A percentile compares a stretch with the other conserved stretches of the same genome.
These are phyloP conservation scores for Nicotiana otophora DNA, from an alignment of 257 asterid genomes.

Conservation along the genomic window DNA sequence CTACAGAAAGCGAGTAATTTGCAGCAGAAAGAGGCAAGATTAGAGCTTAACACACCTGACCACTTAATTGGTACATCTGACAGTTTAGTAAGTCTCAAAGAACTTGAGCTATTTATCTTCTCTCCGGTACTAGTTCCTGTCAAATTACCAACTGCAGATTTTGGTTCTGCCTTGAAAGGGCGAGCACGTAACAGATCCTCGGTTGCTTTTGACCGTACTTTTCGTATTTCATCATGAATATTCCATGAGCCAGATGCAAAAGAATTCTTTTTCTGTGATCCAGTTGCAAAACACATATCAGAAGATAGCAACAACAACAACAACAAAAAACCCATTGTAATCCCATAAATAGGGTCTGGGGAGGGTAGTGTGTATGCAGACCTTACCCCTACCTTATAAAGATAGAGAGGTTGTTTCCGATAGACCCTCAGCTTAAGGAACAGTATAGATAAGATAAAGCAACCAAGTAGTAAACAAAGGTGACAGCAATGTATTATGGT, in stretches of 20 bases:
- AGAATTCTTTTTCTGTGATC: conserved; percentile 52
- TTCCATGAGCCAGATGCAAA: conserved; percentile 80
- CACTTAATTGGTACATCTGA: conserved; percentile 31
- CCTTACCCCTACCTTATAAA: too few relatives aligned
- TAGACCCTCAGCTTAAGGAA: too few relatives aligned
- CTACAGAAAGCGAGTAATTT: not conserved
- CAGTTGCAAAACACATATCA: conserved; percentile 16
- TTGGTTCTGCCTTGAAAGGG: conserved; percentile 32
- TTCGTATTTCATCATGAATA: conserved; percentile 73
- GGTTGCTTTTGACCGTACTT: conserved; percentile 72
- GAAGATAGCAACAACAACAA: not conserved
- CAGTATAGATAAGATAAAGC: too few relatives aligned
- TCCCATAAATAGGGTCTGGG: too few relatives aligned
- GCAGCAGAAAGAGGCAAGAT: conserved; percentile 12
- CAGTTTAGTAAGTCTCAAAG: conserved; percentile 18
- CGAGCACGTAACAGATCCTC: conserved; percentile 55
- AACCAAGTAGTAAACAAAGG: too few relatives aligned
- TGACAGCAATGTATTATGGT: too few relatives aligned
- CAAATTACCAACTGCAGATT: conserved; percentile 28
- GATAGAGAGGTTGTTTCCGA: too few relatives aligned
- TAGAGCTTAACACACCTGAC: conserved; percentile 32
- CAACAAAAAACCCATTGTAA: too few relatives aligned
- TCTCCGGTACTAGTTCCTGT: conserved; percentile 23
- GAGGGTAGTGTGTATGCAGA: too few relatives aligned
- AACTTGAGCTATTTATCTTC: conserved; percentile 22